These are phyloP conservation scores for Ruellia speciosa DNA, from an alignment of 305 asterid species.

Conservation along the genomic window DNA sequence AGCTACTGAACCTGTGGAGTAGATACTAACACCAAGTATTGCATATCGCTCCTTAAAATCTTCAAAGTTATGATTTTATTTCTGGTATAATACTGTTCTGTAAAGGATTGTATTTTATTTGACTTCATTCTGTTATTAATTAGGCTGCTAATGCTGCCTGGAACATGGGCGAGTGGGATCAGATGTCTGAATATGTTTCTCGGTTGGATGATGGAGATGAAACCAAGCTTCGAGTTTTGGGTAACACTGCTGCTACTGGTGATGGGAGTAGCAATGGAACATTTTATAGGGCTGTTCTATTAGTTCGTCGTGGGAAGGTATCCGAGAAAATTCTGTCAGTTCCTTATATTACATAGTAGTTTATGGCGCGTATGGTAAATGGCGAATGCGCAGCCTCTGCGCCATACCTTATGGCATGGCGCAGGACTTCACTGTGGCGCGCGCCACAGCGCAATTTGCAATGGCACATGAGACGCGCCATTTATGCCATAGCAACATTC, in stretches of 20 bases:
- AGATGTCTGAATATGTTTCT: slow-evolving; percentile 96
- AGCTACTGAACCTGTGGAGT: not conserved
- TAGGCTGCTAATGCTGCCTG: slow-evolving; percentile 99
- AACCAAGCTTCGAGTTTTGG: slow-evolving; percentile 79
- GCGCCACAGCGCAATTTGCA: too few relatives aligned
- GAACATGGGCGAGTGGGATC: slow-evolving; percentile 99
- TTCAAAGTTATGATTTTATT: not conserved
- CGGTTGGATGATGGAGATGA: slow-evolving; percentile 98
- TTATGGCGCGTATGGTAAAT: too few relatives aligned
- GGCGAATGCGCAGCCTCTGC: too few relatives aligned
- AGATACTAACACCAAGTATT: too few relatives aligned
- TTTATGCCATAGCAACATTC: too few relatives aligned
- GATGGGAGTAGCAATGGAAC: slow-evolving; percentile 97
- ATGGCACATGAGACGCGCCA: too few relatives aligned
- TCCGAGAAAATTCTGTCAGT: slow-evolving; percentile 14
- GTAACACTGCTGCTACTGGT: slow-evolving; percentile 91
- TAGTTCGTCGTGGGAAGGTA: slow-evolving; percentile 93
- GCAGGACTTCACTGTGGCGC: too few relatives aligned
- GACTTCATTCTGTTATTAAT: slow-evolving; percentile 16
- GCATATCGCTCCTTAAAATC: too few relatives aligned
- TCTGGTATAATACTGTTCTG: slow-evolving; percentile 5
- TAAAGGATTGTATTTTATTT: slow-evolving; percentile 7
- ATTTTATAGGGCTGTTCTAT: slow-evolving; percentile 80
- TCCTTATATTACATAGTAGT: too few relatives aligned
- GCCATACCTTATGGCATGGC: too few relatives aligned